Base-by-base conservation (phyloP, 768 basidiomycete genomes). In the Lentinula edodes region DNA sequence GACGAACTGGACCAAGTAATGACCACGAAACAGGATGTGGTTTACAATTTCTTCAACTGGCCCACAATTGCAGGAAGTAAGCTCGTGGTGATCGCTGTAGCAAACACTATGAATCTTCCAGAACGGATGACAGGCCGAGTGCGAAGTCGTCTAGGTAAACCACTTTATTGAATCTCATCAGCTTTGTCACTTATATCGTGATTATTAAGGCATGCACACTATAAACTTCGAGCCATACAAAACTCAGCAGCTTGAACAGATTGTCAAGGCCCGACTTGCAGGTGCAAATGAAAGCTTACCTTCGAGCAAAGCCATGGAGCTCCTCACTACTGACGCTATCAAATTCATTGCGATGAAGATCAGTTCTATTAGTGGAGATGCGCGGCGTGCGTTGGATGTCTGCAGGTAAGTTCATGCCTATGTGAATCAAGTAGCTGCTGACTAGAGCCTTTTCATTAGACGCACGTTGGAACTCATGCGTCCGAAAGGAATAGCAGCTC, bases 41-140 rank as follows among this genome's bases (percentile, higher is more conserved):
- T 99, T 20, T 99, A 99, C 75, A 98, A 98, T 69, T 98, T 99
- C 75, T 98, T 98, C 82, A 98, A 99, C 71, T 99, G 97, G 96
- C 97, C 97, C 1, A 96, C 95, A 3, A 78, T 97, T 55, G 80
- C 83, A 0, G 87, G 86, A 18, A 95, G 93, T 61, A 92, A 91
- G 71, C 82, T 99, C 5, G 87, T 98, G 56, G 97, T 99, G 1
- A 84, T 99, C 55, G 96, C 97, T 0, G 95, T 99, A 0, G 97
- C 97, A 6, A 99, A 98, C 70, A 95, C 96, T 35, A 96, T 97
- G 91, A 96, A 98, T 69, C 80, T 98, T 58, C 97, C 97, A 0
- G 96, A 98, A 73, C 82, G 96, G 50, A 90, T 99, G 86, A 89
- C 82, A 2, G 94, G 94, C 0, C 87, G 96, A 60, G 95, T 98